phyloP scores from a whole-genome alignment of 202 grass and related monocot genomes.

The Alloteropsis angusta region DNA sequence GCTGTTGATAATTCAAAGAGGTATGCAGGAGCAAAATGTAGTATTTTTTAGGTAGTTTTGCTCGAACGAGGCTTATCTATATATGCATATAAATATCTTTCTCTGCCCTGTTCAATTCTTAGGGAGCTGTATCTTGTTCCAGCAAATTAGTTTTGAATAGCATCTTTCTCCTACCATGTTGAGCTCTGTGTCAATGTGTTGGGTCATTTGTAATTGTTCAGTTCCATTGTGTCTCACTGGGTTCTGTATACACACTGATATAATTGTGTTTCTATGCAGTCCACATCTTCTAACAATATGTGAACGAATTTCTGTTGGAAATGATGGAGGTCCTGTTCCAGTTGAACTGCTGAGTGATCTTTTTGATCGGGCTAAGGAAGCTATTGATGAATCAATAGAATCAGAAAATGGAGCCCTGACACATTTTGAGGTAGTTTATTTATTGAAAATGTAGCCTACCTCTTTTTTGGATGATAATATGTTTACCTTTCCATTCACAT shows the following conservation, averaged over 20 bases:
- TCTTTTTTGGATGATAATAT: background rate
- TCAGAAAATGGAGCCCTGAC: constrained; percentile 71
- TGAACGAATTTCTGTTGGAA: constrained; percentile 76
- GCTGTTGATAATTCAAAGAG: background rate
- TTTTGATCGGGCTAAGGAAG: constrained; percentile 49
- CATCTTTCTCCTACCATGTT: background rate
- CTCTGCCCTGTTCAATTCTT: background rate
- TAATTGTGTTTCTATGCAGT: constrained; percentile 30
- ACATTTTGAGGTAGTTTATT: constrained; percentile 69
- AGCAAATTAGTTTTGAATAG: background rate
- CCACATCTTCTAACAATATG: constrained; percentile 75
- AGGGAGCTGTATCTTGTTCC: background rate
- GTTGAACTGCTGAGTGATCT: constrained; percentile 35
- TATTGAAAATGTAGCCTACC: background rate
- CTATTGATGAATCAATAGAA: constrained; percentile 59
- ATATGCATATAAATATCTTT: background rate
- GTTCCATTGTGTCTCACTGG: background rate
- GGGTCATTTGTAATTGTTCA: background rate
- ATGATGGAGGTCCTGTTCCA: constrained; percentile 56
- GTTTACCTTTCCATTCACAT: background rate
- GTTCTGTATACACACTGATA: background rate
- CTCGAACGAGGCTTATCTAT: background rate
- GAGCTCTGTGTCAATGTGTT: background rate
- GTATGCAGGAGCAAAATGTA: background rate
- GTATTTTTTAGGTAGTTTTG: background rate